Evolutionary conservation across 148 eudicot genomes (phyloP).

Genomic region (Vaccinium myrtillus): DNA sequence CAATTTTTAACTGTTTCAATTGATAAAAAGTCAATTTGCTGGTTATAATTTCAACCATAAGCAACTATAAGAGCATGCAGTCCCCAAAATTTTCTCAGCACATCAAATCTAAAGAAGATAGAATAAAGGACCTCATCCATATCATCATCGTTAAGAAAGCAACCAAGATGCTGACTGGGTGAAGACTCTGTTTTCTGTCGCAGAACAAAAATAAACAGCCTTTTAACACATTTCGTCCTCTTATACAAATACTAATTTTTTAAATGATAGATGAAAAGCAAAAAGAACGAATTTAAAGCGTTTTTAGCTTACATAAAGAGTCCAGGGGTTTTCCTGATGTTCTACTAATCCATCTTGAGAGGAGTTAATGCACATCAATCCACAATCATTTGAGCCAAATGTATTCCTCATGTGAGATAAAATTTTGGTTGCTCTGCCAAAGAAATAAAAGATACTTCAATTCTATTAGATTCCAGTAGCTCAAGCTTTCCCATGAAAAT

Average conservation of each 20-base stretch:
- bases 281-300: conserved; percentile 5
- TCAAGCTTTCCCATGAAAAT: neutral
- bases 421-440: conserved; percentile 65
- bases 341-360: conserved; percentile 47
- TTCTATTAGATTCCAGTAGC: neutral
- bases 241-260: neutral
- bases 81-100: conserved; percentile 4
- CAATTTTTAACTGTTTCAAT: conserved; percentile 57
- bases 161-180: conserved; percentile 41
- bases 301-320: conserved; percentile 55
- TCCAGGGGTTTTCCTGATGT: conserved; percentile 68
- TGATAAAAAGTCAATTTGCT: conserved; percentile 13
- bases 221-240: neutral
- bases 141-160: conserved; percentile 69
- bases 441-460: conserved; percentile 11
- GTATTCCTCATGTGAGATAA: conserved; percentile 74
- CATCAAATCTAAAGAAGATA: conserved; percentile 11
- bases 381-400: conserved; percentile 83
- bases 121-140: conserved; percentile 59
- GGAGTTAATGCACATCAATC: conserved; percentile 75
- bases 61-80: conserved; percentile 2
- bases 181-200: conserved; percentile 53
- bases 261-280: neutral
- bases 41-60: neutral
- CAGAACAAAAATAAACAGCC: conserved; percentile 13